Percentiles rank a stretch among this genome's conserved stretches.
phyloP scores from a whole-genome alignment of 1,284 basidiomycete species.

The Ceratobasidium sp. region DNA sequence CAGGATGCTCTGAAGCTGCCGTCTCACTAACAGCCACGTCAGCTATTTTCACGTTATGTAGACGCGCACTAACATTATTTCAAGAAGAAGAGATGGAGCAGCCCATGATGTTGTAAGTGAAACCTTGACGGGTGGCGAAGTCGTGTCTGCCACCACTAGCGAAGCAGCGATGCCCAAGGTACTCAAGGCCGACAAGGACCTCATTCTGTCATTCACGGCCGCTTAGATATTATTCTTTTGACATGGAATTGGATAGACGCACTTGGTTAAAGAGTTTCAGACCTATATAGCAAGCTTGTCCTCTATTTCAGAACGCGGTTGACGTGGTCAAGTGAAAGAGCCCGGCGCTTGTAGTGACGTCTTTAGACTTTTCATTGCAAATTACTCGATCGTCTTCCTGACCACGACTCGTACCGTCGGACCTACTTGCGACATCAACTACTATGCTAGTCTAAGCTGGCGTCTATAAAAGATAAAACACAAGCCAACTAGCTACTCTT shows the following conservation, averaged over 20 bases:
- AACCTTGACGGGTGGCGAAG: conserved; percentile 80
- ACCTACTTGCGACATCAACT: neutral
- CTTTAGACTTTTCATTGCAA: conserved; percentile 26
- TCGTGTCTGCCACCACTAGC: conserved; percentile 30
- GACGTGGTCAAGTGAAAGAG: conserved; percentile 43
- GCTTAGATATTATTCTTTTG: neutral
- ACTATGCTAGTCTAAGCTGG: neutral
- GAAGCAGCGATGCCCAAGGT: conserved; percentile 40
- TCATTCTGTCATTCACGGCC: conserved; percentile 21
- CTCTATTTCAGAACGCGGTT: conserved; percentile 9
- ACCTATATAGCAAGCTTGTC: neutral
- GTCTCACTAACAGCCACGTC: conserved; percentile 64
- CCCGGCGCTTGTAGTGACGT: conserved; percentile 28
- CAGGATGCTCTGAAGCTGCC: conserved; percentile 72
- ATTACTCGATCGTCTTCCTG: conserved; percentile 23
- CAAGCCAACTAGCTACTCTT: too few species aligned
- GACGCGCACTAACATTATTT: conserved; percentile 78
- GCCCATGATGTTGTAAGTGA: conserved; percentile 85
- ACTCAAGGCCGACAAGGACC: conserved; percentile 43
- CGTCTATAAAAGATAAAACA: too few species aligned
- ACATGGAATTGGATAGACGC: neutral
- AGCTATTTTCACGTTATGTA: conserved; percentile 15
- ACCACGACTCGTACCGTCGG: neutral
- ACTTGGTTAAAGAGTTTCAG: conserved; percentile 3
- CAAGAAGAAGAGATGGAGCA: conserved; percentile 79